Evolutionary conservation across 2,329 filamentous ascomycete genomes (phyloP), one percentile per base, ranked within the genome.

Genomic region (Phialophora expanda): DNA sequence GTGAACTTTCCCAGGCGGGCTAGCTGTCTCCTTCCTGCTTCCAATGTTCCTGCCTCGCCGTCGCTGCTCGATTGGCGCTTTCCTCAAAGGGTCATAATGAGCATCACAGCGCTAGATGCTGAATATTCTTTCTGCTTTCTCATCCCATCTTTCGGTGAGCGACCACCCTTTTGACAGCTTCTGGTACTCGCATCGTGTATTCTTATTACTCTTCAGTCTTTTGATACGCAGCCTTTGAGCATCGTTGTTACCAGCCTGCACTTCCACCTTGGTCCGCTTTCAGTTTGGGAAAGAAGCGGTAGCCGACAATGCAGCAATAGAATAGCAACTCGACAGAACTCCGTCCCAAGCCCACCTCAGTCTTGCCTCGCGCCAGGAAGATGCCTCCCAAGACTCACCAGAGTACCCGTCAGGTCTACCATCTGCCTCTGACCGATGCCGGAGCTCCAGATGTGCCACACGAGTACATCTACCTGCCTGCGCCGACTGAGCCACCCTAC

Each of bases 391-490:
- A 66, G 58, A 73, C 69, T 34, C 69, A 62, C 34, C 70, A 73
- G 44, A 63, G 66, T 46, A 69, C 58, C 51, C 70, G 69, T 17
- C 75, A 92, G 79, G 88, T 97, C 70, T 96, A 97, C 81, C 82
- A 96, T 74, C 86, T 99, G 69, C 91, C 91, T 71, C 86, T 99
- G 79, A 95, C 92, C 76, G 94, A 99, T 80, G 87, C 94, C 80
- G 95, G 96, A 73, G 93, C 92, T 72, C 95, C 96, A 41, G 89
- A 96, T 77, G 88, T 99, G 56, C 85, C 91, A 28, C 91, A 93
- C 74, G 89, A 91, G 73, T 99, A 97, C 82, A 91, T 98, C 74
- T 97, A 97, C 78, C 84, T 99, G 51, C 90, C 93, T 0, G 89
- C 95, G 20, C 89, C 90, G 20, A 86, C 84, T 48, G 85, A 89